phyloP scores from a whole-genome alignment of 1,284 basidiomycete genomes.

The Cutaneotrichosporon sp. region DNA sequence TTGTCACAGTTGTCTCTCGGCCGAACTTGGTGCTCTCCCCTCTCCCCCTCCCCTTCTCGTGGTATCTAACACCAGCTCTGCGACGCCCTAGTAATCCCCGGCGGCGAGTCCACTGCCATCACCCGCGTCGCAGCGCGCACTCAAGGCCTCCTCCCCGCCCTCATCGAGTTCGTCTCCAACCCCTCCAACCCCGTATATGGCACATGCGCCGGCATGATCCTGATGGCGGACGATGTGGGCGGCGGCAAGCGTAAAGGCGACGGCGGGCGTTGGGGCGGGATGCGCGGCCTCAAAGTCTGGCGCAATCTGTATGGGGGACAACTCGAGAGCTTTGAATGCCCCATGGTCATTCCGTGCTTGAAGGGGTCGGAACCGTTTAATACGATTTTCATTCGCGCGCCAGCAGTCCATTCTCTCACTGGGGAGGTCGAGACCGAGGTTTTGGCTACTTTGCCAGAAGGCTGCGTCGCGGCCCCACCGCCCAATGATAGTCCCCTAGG shows the following conservation, averaged over 20 bases:
- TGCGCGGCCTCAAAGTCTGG: constrained; percentile 70
- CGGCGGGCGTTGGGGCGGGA: constrained; percentile 62
- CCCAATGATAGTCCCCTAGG: constrained; percentile 45
- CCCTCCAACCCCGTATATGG: constrained; percentile 79
- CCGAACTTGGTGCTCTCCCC: background rate
- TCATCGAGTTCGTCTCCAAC: constrained; percentile 66
- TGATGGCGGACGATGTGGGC: constrained; percentile 68
- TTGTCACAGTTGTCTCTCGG: no score
- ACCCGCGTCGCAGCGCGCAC: constrained; percentile 72
- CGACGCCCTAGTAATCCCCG: constrained; percentile 84
- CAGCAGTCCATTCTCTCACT: constrained; percentile 51
- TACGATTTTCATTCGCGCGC: constrained; percentile 93
- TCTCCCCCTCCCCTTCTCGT: background rate
- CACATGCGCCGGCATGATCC: constrained; percentile 94
- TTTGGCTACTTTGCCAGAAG: constrained; percentile 67
- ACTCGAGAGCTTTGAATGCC: constrained; percentile 83
- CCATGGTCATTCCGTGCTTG: constrained; percentile 67
- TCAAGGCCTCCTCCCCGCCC: constrained; percentile 74
- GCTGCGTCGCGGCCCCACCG: constrained; percentile 59
- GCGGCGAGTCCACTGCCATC: constrained; percentile 93
- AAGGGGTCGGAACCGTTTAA: constrained; percentile 67
- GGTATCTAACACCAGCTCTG: constrained; percentile 55
- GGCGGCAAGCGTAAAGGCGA: constrained; percentile 62
- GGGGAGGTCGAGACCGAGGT: constrained; percentile 12
- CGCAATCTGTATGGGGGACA: constrained; percentile 74